These are phyloP conservation scores for Nicotiana benthamiana DNA, from an alignment of 257 asterid species.

Conservation along the genomic window DNA sequence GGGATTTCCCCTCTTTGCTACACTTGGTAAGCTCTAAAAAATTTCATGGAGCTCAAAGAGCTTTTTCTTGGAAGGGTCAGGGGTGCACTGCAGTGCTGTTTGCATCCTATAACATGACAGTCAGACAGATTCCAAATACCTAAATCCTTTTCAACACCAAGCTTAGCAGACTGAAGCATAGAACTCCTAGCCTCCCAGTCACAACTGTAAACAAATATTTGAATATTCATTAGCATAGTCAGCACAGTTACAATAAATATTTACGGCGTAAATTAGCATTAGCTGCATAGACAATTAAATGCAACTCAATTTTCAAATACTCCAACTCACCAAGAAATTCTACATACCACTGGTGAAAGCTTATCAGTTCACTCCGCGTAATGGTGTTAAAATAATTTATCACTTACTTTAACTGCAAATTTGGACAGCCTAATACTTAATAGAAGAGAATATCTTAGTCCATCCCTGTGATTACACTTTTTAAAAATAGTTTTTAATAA, in stretches of 20 bases:
- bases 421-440: not conserved
- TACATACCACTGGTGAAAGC: not conserved
- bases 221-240: conserved; percentile 10
- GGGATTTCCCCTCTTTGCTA: conserved; percentile 38
- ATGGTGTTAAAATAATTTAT: not conserved
- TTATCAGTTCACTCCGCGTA: not conserved
- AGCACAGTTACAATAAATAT: not conserved
- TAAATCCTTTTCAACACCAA: conserved; percentile 28
- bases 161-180: conserved; percentile 31
- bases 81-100: conserved; percentile 55
- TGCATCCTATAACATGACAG: conserved; percentile 75
- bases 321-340: not conserved
- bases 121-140: conserved; percentile 62
- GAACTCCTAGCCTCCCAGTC: conserved; percentile 77
- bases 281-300: not conserved
- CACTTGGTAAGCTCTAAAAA: conserved; percentile 69
- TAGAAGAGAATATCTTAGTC: not conserved
- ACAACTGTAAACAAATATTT: conserved; percentile 50
- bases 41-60: conserved; percentile 87
- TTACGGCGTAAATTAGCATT: not conserved
- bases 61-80: conserved; percentile 55
- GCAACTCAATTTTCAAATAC: not conserved
- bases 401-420: not conserved
- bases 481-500: not conserved
- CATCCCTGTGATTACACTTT: not conserved